Evolutionary conservation across 352 stramenopile genomes (phyloP).

Genomic region (Globisporangium paroecandrum): DNA sequence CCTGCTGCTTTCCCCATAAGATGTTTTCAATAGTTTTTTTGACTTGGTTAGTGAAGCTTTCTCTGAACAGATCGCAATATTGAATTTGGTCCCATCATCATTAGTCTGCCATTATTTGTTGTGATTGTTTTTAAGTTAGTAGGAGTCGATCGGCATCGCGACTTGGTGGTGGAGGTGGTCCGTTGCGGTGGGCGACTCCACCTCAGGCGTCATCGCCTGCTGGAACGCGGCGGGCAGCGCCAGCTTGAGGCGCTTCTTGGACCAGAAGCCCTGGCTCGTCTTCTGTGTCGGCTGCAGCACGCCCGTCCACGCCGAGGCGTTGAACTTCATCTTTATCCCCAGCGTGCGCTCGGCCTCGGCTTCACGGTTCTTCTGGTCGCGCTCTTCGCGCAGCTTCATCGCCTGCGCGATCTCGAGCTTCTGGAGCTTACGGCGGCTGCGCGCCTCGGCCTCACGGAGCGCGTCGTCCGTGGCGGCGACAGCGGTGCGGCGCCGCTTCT

Average conservation of each 20-base stretch:
- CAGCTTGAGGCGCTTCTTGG: slow-evolving; percentile 55
- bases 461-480: slow-evolving; percentile 79
- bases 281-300: slow-evolving; percentile 31
- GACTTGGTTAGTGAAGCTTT: too few relatives aligned
- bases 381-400: slow-evolving; percentile 57
- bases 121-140: slow-evolving; percentile 12
- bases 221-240: slow-evolving; percentile 46
- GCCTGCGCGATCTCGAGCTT: slow-evolving; percentile 68
- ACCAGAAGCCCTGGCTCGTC: slow-evolving; percentile 48
- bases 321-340: slow-evolving; percentile 59
- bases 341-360: slow-evolving; percentile 39
- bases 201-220: not conserved
- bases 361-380: slow-evolving; percentile 48
- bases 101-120: not conserved
- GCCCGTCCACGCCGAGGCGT: slow-evolving; percentile 52
- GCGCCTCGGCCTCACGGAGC: slow-evolving; percentile 69
- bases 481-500: slow-evolving; percentile 74
- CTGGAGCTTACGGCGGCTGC: slow-evolving; percentile 62
- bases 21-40: not conserved
- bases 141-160: slow-evolving; percentile 22
- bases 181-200: slow-evolving; percentile 9
- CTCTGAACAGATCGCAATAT: not conserved
- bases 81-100: not conserved
- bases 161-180: slow-evolving; percentile 12
- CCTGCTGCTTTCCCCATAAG: not conserved